Percentiles rank a stretch among this genome's conserved stretches.
Evolutionary conservation across 1,139 yeast genomes (phyloP).

Genomic region (Saccharomyces pastorianus): DNA sequence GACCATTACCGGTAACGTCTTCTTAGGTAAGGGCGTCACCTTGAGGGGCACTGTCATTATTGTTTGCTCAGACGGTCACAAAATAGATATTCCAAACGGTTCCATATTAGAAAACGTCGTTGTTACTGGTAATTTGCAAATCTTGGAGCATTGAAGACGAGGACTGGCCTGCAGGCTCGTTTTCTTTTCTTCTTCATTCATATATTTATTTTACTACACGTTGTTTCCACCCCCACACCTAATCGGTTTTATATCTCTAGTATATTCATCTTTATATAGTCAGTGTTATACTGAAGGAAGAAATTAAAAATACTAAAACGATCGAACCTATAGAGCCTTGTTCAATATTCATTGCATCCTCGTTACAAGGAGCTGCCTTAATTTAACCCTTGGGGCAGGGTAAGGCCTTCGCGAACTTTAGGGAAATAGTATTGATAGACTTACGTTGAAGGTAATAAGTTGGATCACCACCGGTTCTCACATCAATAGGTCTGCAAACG

Average conservation of each 20-base stretch:
- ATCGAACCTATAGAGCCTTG: too few relatives aligned
- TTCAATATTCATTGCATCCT: too few relatives aligned
- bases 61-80: conserved; percentile 95
- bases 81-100: conserved; percentile 95
- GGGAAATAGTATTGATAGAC: not conserved
- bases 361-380: not conserved
- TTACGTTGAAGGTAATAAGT: not conserved
- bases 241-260: conserved; percentile 1
- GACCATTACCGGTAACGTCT: conserved; percentile 95
- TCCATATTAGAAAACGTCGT: conserved; percentile 91
- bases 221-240: too few relatives aligned
- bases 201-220: not conserved
- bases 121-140: conserved; percentile 92
- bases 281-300: not conserved
- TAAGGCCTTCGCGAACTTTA: not conserved
- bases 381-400: not conserved
- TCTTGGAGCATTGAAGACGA: conserved; percentile 69
- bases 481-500: not conserved
- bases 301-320: not conserved
- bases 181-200: not conserved
- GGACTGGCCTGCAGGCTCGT: not conserved
- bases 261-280: not conserved
- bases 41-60: conserved; percentile 95
- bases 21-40: conserved; percentile 80
- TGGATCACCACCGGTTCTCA: not conserved